These are phyloP conservation scores for Exophiala calicioides DNA, from an alignment of 2,329 filamentous ascomycete genomes.

Conservation along the genomic window DNA sequence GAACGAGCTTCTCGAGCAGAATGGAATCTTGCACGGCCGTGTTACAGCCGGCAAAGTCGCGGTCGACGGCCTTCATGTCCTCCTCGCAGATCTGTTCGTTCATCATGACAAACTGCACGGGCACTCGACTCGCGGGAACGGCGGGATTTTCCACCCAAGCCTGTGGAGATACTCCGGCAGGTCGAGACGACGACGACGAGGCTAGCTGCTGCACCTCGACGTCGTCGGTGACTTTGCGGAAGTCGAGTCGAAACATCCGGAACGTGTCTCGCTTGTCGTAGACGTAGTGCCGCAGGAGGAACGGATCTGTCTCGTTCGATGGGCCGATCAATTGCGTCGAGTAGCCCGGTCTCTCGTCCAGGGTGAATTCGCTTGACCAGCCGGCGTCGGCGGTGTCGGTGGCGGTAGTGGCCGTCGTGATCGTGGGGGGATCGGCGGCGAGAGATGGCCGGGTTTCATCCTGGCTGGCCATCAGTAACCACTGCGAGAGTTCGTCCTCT, in stretches of 20 bases:
- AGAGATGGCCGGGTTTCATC: too few species aligned
- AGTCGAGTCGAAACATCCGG: conserved; percentile 17
- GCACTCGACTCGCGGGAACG: conserved; percentile 12
- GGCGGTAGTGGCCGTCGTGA: too few species aligned
- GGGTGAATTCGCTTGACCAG: conserved; percentile 15
- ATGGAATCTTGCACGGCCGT: conserved; percentile 13
- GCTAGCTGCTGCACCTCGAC: conserved; percentile 5
- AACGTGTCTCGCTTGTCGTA: conserved; percentile 17
- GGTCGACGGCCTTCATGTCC: conserved; percentile 14
- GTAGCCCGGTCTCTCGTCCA: conserved; percentile 16
- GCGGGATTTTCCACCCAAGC: too few species aligned
- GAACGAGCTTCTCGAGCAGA: conserved; percentile 11
- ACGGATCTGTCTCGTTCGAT: conserved; percentile 16
- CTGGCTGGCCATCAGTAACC: too few species aligned
- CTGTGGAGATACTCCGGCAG: too few species aligned
- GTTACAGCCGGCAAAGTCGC: conserved; percentile 13
- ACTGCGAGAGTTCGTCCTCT: too few species aligned
- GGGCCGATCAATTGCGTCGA: conserved; percentile 13
- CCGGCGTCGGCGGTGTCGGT: too few species aligned
- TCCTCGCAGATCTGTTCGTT: conserved; percentile 15
- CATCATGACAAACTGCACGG: conserved; percentile 16
- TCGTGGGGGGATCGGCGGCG: too few species aligned
- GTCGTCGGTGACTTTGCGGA: conserved; percentile 15
- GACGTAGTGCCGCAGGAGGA: conserved; percentile 16
- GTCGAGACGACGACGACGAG: conserved; percentile 1